phyloP scores from a whole-genome alignment of 2,329 filamentous ascomycete species.

The Ascochyta viciae-villosae region DNA sequence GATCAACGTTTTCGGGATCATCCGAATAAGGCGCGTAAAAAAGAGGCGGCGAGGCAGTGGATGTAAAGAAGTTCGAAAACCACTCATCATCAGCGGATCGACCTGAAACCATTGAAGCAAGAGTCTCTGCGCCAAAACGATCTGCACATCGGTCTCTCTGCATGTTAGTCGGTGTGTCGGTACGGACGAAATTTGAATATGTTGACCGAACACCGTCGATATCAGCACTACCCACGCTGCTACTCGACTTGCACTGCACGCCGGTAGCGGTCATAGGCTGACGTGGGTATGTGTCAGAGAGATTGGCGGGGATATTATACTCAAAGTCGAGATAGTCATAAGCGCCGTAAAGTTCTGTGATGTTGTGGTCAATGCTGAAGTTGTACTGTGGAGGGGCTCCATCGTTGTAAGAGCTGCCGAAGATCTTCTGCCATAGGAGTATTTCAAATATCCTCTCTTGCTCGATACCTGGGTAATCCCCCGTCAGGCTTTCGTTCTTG shows the following conservation, averaged over 20 bases:
- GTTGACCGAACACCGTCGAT: constrained; percentile 13
- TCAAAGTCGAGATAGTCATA: background rate
- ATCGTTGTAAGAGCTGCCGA: too few species aligned
- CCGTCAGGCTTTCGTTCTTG: too few species aligned
- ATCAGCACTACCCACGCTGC: constrained; percentile 16
- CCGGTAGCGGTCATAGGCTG: constrained; percentile 16
- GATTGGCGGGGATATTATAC: background rate
- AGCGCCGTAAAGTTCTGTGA: background rate
- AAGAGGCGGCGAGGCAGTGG: constrained; percentile 3
- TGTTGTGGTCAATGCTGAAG: background rate
- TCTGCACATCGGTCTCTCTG: background rate
- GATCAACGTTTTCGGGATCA: background rate
- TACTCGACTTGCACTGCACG: background rate
- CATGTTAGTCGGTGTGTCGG: constrained; percentile 10
- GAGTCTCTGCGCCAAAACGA: constrained; percentile 1
- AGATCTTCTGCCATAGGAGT: too few species aligned
- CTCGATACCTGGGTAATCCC: too few species aligned
- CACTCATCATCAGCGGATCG: background rate
- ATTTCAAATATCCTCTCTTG: too few species aligned
- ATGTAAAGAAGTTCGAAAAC: constrained; percentile 7
- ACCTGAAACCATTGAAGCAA: background rate
- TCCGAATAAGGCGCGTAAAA: constrained; percentile 6
- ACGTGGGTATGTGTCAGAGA: background rate
- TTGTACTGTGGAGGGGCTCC: background rate
- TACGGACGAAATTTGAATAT: constrained; percentile 17